phyloP scores from a whole-genome alignment of 2,329 filamentous ascomycete genomes.

The Xylaria multiplex region DNA sequence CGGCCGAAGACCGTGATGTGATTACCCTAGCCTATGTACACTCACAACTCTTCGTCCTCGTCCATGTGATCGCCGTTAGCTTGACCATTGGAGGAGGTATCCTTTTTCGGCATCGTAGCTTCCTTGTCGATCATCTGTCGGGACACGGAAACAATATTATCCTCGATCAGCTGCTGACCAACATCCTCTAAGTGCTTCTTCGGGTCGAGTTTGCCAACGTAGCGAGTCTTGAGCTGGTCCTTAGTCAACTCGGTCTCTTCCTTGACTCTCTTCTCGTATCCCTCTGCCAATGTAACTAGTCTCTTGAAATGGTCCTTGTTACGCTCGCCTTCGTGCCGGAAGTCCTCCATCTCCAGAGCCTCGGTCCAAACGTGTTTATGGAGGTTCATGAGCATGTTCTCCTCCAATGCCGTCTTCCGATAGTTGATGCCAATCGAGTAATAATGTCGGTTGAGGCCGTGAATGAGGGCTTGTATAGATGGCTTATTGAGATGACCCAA shows the following conservation, averaged over 20 bases:
- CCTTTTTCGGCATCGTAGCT: slow-evolving; percentile 85
- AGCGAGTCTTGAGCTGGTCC: slow-evolving; percentile 97
- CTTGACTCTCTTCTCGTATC: slow-evolving; percentile 98
- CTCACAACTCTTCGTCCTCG: slow-evolving; percentile 65
- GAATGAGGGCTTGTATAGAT: slow-evolving; percentile 98
- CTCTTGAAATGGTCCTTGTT: slow-evolving; percentile 91
- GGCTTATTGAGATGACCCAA: slow-evolving; percentile 98
- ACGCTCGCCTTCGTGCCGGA: slow-evolving; percentile 81
- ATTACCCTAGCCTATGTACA: slow-evolving; percentile 42
- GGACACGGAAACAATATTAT: slow-evolving; percentile 99
- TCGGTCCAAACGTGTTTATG: slow-evolving; percentile 99
- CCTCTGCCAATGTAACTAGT: slow-evolving; percentile 88
- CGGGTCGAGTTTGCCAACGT: slow-evolving; percentile 97
- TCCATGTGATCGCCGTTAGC: slow-evolving; percentile 74
- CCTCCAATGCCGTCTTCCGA: slow-evolving; percentile 94
- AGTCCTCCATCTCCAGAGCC: slow-evolving; percentile 95
- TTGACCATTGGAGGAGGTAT: slow-evolving; percentile 61
- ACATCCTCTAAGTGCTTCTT: slow-evolving; percentile 99
- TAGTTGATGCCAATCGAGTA: slow-evolving; percentile 99
- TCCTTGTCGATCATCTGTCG: slow-evolving; percentile 99
- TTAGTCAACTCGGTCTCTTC: slow-evolving; percentile 97
- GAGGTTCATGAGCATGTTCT: slow-evolving; percentile 99
- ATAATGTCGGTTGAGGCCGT: slow-evolving; percentile 97
- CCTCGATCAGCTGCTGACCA: slow-evolving; percentile 95
- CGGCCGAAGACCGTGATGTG: slow-evolving; percentile 36